phyloP scores from a whole-genome alignment of 179 eudicot species.

The Corrigiola litoralis region DNA sequence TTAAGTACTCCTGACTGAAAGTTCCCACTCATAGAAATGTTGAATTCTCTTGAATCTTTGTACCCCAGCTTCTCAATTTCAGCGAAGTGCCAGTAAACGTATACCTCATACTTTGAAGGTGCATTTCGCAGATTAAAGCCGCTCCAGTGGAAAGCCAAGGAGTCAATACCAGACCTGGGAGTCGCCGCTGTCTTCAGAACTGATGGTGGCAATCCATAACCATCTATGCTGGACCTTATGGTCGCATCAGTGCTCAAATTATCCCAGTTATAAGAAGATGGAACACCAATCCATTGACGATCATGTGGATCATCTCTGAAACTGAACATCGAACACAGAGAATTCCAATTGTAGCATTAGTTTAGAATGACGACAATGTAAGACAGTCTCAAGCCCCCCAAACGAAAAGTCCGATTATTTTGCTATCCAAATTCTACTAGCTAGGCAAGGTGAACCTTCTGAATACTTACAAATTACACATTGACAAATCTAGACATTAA shows the following conservation, averaged over 20 bases:
- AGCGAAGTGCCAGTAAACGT: conserved; percentile 5
- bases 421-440: too few relatives aligned
- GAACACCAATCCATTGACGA: not conserved
- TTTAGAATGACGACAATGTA: too few relatives aligned
- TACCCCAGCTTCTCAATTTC: not conserved
- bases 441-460: too few relatives aligned
- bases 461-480: too few relatives aligned
- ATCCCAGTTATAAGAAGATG: not conserved
- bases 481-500: too few relatives aligned
- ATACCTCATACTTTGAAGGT: not conserved
- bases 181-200: not conserved
- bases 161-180: not conserved
- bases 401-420: too few relatives aligned
- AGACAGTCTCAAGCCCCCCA: too few relatives aligned
- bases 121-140: too few relatives aligned
- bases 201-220: conserved; percentile 3
- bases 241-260: not conserved
- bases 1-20: not conserved
- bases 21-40: not conserved
- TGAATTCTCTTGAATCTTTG: conserved; percentile 1
- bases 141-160: not conserved
- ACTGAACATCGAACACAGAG: not conserved
- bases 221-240: not conserved
- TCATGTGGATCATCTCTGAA: not conserved
- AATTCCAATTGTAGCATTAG: too few relatives aligned